Evolutionary conservation across 139 green algal species (phyloP).

Genomic region (Chlamydomonas urium): DNA sequence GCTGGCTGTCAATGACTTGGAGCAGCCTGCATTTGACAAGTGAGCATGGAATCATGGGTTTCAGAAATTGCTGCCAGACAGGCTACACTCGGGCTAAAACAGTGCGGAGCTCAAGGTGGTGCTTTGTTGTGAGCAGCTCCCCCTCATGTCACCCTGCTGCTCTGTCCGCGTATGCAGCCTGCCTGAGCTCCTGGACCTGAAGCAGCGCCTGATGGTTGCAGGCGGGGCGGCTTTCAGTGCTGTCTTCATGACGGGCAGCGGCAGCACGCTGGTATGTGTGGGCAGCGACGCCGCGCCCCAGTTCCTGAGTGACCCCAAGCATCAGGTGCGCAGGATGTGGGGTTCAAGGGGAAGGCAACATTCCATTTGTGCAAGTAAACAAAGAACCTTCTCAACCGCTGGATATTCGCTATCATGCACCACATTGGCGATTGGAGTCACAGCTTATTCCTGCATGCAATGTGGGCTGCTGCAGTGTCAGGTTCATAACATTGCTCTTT

Average conservation of each 20-base stretch:
- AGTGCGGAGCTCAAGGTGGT: background rate
- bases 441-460: background rate
- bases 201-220: conserved; percentile 61
- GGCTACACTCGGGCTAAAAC: background rate
- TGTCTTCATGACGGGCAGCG: conserved; percentile 98
- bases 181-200: conserved; percentile 77
- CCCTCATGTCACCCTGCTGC: background rate
- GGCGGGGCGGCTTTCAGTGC: conserved; percentile 46
- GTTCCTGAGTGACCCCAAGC: conserved; percentile 52
- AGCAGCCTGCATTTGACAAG: conserved; percentile 90
- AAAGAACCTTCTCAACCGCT: background rate
- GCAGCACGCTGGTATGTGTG: conserved; percentile 83
- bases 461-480: background rate
- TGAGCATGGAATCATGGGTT: conserved; percentile 13
- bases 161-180: conserved; percentile 45
- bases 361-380: background rate
- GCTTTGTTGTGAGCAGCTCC: background rate
- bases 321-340: conserved; percentile 23
- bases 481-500: background rate
- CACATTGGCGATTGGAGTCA: background rate
- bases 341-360: background rate
- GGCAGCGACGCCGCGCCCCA: conserved; percentile 58
- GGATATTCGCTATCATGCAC: background rate
- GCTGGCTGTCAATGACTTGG: conserved; percentile 86
- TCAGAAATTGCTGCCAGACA: background rate